Percentiles rank a stretch among this genome's conserved stretches.
Evolutionary conservation across 495 filamentous ascomycete species (phyloP).

Genomic region (Astrothelium subdiscretum): DNA sequence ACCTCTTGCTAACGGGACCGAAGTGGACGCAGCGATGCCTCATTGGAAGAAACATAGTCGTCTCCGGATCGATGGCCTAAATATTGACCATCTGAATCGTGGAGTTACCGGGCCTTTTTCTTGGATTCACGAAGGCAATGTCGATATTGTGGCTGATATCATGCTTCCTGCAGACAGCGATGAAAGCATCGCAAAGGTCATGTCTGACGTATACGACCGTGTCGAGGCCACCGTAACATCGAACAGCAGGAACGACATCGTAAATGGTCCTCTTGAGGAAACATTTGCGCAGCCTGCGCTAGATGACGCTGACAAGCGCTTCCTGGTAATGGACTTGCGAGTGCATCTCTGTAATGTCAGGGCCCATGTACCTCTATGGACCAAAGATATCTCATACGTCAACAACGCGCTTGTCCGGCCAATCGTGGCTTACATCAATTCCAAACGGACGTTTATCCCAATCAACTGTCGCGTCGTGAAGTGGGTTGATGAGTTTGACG

Average conservation of each 20-base stretch:
- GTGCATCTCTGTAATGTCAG: constrained; percentile 87
- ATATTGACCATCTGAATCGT: constrained; percentile 90
- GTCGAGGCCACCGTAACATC: constrained; percentile 80
- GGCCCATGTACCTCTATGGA: constrained; percentile 85
- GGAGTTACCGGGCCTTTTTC: constrained; percentile 90
- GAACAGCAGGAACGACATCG: constrained; percentile 15
- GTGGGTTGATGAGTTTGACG: constrained; percentile 75
- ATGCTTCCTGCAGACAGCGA: constrained; percentile 82
- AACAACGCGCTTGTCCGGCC: constrained; percentile 91
- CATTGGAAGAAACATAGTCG: constrained; percentile 90
- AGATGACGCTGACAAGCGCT: constrained; percentile 46
- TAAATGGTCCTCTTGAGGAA: constrained; percentile 5
- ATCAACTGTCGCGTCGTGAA: constrained; percentile 92
- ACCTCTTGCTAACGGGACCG: constrained; percentile 39
- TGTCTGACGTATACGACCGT: constrained; percentile 87
- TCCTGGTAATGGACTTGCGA: constrained; percentile 78
- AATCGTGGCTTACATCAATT: constrained; percentile 98
- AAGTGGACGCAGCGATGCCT: constrained; percentile 37
- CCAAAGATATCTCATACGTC: constrained; percentile 79
- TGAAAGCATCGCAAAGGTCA: constrained; percentile 78
- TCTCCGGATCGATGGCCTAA: constrained; percentile 81
- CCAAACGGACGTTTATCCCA: constrained; percentile 82
- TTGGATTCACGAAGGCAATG: constrained; percentile 93
- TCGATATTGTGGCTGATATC: constrained; percentile 92
- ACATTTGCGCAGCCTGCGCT: neutral